A percentile compares a stretch with the other conserved stretches of the same genome.
Conservation (phyloP, 345 rosid species). For the Salix dunnii region DNA sequence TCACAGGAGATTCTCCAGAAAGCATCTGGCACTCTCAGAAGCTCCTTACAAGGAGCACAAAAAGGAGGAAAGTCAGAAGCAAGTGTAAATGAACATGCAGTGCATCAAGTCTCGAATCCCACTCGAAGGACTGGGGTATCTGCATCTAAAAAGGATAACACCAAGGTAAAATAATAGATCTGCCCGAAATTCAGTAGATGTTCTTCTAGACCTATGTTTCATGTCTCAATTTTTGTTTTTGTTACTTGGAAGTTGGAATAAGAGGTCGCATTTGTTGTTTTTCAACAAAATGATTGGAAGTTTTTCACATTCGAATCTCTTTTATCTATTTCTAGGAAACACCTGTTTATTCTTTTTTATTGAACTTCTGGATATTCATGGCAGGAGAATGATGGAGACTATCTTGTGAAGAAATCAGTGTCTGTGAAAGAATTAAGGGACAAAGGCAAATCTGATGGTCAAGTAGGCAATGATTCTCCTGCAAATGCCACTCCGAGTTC, state of each 20-base stretch:
- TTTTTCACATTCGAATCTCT: background rate
- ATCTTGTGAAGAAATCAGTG: constrained; percentile 30
- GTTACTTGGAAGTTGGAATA: background rate
- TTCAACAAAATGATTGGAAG: background rate
- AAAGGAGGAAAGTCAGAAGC: constrained; percentile 39
- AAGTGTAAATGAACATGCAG: constrained; percentile 34
- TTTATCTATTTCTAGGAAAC: background rate
- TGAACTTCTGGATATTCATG: constrained; percentile 2
- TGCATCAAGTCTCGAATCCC: constrained; percentile 29
- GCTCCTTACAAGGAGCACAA: constrained; percentile 39
- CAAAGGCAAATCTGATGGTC: constrained; percentile 34
- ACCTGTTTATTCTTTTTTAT: background rate
- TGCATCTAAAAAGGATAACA: constrained; percentile 36
- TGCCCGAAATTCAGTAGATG: background rate
- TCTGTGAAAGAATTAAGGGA: constrained; percentile 36
- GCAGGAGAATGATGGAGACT: constrained; percentile 38
- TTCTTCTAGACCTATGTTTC: background rate
- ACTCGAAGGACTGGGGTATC: constrained; percentile 30
- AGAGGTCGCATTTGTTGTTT: background rate
- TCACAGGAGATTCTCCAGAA: constrained; percentile 60
- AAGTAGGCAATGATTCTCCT: constrained; percentile 18
- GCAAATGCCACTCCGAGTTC: constrained; percentile 25
- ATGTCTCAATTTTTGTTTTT: background rate
- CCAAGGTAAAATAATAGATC: constrained; percentile 36
- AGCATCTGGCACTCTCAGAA: constrained; percentile 53